These are phyloP conservation scores for Flaveria trinervia DNA, from an alignment of 129 eudicot genomes.

Conservation along the genomic window DNA sequence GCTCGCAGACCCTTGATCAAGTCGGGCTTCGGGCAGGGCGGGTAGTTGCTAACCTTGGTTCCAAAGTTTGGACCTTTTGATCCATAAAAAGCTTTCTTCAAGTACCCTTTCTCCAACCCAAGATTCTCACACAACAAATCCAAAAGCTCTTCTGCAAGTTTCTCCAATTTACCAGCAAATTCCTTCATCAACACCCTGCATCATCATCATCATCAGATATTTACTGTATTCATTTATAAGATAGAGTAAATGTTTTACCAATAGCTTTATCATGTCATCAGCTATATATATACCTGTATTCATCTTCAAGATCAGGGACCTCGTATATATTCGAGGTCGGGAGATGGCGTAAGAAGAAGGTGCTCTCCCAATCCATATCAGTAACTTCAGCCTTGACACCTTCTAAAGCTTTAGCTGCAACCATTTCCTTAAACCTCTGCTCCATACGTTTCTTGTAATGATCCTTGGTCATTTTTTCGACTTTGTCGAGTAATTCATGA, in stretches of 20 bases:
- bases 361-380: constrained; percentile 69
- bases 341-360: constrained; percentile 60
- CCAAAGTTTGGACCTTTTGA: constrained; percentile 71
- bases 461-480: constrained; percentile 58
- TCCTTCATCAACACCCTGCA: constrained; percentile 62
- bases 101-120: constrained; percentile 68
- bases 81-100: constrained; percentile 70
- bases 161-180: constrained; percentile 58
- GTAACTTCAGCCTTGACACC: constrained; percentile 59
- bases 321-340: constrained; percentile 50
- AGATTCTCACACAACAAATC: constrained; percentile 70
- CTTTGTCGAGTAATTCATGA: constrained; percentile 58
- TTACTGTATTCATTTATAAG: too few relatives aligned
- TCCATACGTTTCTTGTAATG: constrained; percentile 71
- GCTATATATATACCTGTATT: constrained; percentile 42
- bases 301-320: constrained; percentile 57
- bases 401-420: constrained; percentile 55
- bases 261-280: too few relatives aligned
- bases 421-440: constrained; percentile 63
- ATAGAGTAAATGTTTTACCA: too few relatives aligned
- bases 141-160: constrained; percentile 57
- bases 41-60: constrained; percentile 79
- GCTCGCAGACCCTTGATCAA: constrained; percentile 79
- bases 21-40: constrained; percentile 81
- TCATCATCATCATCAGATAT: constrained; percentile 25